Evolutionary conservation across 2,329 filamentous ascomycete species (phyloP).

Genomic region (Claviceps cyperi): DNA sequence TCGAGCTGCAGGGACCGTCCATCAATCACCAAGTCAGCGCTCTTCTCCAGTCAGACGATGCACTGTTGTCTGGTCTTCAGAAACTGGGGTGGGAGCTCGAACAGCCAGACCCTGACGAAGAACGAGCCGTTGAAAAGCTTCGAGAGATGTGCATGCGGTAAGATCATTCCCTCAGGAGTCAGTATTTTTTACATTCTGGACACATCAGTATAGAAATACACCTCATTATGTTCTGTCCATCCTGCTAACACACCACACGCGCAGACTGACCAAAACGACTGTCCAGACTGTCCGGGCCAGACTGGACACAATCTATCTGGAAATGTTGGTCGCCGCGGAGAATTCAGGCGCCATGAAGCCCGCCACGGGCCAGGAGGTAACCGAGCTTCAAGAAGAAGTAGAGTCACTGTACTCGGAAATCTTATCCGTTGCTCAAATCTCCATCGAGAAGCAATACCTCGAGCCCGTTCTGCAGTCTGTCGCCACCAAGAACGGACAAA

Average conservation of each 20-base stretch:
- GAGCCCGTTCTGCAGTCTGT: slow-evolving; percentile 40
- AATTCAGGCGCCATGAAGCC: slow-evolving; percentile 13
- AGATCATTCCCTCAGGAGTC: no score
- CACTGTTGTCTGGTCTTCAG: slow-evolving; percentile 48
- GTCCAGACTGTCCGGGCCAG: slow-evolving; percentile 39
- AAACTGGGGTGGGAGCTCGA: slow-evolving; percentile 50
- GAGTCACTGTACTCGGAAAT: slow-evolving; percentile 58
- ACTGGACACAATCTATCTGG: slow-evolving; percentile 41
- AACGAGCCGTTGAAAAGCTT: slow-evolving; percentile 38
- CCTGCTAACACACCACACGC: slow-evolving; percentile 14
- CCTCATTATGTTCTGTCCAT: no score
- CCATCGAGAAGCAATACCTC: slow-evolving; percentile 51
- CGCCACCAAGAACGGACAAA: slow-evolving; percentile 28
- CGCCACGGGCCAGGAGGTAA: slow-evolving; percentile 26
- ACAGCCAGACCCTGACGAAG: slow-evolving; percentile 34
- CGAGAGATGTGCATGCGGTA: slow-evolving; percentile 43
- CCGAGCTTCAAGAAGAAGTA: slow-evolving; percentile 45
- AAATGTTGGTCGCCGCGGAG: slow-evolving; percentile 23
- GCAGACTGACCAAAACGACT: slow-evolving; percentile 42
- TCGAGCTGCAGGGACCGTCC: slow-evolving; percentile 35
- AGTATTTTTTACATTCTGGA: no score
- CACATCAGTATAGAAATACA: neutral
- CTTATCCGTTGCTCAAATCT: slow-evolving; percentile 55
- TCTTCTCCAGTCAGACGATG: slow-evolving; percentile 47
- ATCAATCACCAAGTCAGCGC: slow-evolving; percentile 34